Percentiles rank a stretch among this genome's conserved stretches.
Evolutionary conservation across 2,329 filamentous ascomycete genomes (phyloP).

Genomic region (Colletotrichum sp.): DNA sequence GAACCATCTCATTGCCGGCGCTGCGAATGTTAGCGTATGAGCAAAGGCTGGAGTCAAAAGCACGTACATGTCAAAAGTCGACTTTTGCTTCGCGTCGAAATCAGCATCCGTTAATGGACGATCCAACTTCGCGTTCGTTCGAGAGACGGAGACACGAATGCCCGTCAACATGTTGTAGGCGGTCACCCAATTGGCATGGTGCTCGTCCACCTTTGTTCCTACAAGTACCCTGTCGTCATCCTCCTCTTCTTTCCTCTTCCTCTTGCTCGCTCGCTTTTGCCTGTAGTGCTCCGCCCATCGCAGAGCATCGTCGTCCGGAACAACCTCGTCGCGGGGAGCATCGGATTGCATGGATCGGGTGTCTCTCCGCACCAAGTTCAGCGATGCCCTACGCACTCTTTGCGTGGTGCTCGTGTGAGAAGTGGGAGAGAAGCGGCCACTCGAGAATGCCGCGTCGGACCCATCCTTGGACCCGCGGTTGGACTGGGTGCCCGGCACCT

Average conservation of each 20-base stretch:
- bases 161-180: conserved; percentile 99
- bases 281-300: conserved; percentile 93
- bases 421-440: conserved; percentile 81
- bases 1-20: conserved; percentile 95
- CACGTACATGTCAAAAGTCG: conserved; percentile 92
- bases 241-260: conserved; percentile 81
- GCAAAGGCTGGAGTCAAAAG: conserved; percentile 64
- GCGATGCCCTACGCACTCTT: conserved; percentile 74
- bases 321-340: conserved; percentile 79
- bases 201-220: conserved; percentile 96
- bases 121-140: conserved; percentile 96
- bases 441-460: conserved; percentile 69
- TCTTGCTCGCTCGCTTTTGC: conserved; percentile 88
- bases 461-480: conserved; percentile 76
- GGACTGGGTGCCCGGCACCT: conserved; percentile 77
- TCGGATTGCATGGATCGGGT: conserved; percentile 90
- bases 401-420: conserved; percentile 68
- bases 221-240: conserved; percentile 95
- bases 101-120: conserved; percentile 88
- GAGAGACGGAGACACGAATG: conserved; percentile 94
- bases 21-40: conserved; percentile 51
- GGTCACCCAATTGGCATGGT: conserved; percentile 95
- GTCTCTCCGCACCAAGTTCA: conserved; percentile 79
- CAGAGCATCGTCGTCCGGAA: conserved; percentile 87
- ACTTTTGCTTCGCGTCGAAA: conserved; percentile 95